phyloP scores from a whole-genome alignment of 2,329 filamentous ascomycete genomes.

The Madurella mycetomatis region DNA sequence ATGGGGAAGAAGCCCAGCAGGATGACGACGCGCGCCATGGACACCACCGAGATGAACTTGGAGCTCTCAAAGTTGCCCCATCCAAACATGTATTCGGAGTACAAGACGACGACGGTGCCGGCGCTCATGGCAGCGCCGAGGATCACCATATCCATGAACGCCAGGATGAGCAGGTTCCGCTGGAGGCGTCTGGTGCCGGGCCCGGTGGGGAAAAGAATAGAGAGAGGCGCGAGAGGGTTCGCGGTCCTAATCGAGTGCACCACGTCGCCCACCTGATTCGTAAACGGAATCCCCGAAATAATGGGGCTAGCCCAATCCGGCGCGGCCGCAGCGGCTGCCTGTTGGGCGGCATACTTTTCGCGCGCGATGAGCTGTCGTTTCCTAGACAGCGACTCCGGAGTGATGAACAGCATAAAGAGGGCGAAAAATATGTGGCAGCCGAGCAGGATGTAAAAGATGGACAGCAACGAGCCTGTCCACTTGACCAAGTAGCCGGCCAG shows the following conservation, averaged over 20 bases:
- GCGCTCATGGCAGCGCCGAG: constrained; percentile 78
- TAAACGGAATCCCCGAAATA: constrained; percentile 11
- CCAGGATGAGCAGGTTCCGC: constrained; percentile 76
- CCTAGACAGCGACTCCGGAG: constrained; percentile 81
- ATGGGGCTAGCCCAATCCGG: constrained; percentile 23
- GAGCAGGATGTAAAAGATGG: constrained; percentile 80
- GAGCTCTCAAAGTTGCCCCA: constrained; percentile 82
- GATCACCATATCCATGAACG: constrained; percentile 74
- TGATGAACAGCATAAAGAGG: constrained; percentile 61
- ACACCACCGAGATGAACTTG: constrained; percentile 75
- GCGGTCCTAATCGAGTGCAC: constrained; percentile 39
- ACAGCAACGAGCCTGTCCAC: constrained; percentile 67
- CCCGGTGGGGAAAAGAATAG: constrained; percentile 70
- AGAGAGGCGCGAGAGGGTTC: constrained; percentile 73
- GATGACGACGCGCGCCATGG: constrained; percentile 67
- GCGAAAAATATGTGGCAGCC: constrained; percentile 71
- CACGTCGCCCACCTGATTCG: constrained; percentile 23
- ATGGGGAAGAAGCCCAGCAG: constrained; percentile 72
- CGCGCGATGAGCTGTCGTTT: constrained; percentile 66
- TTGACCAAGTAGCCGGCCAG: constrained; percentile 76
- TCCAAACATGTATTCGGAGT: constrained; percentile 71
- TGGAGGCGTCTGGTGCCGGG: constrained; percentile 60
- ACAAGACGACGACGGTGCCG: constrained; percentile 77
- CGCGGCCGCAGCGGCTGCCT: constrained; percentile 36
- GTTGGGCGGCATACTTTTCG: constrained; percentile 56